Base-by-base conservation (phyloP, 1,284 basidiomycete species). In the Tilletia indica region DNA sequence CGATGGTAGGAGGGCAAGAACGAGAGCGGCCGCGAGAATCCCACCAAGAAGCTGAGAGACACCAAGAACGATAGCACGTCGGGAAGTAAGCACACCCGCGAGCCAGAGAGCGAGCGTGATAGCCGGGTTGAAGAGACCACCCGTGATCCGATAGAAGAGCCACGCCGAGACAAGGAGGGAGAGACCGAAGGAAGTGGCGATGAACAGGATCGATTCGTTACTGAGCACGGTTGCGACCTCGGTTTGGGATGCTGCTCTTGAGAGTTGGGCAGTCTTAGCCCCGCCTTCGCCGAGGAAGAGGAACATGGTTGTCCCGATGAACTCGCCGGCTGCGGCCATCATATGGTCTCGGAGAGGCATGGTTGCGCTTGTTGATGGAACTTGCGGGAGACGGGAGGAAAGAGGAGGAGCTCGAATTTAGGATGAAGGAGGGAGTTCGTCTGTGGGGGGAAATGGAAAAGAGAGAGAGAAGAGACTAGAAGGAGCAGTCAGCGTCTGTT, bases 111-210 rank as follows among this genome's bases (percentile, higher is more conserved):
- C 85, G 16, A 87, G 81, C 2, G 86, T 86, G 47, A 84, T 81
- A 21, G 86, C 86, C 6, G 86, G 86, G 25, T 31, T 31, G 25
- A 31, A 31, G 25, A 31, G 25, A 31, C 25, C 25, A 31, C 25
- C 25, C 25, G 90, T 91, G 66, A 90, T 87, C 42, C 91, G 87
- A 83, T 89, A 92, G 85, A 92, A 92, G 45, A 92, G 84, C 89
- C 90, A 92, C 9, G 77, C 77, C 4, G 70, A 70, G 12, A 78
- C 75, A n/a, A 76, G 51, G 39, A 79, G 74, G 21, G 74, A 76
- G n/a, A 80, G 69, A 8, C 78, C 78, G 61, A 80, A 80, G 38
- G 76, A 77, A 6, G 70, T 36, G 0, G 78, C 77, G 61, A 79
- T 79, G 61, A 78, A 74, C 71, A 80, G 74, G 68, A 80, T 76